Conservation (phyloP, 306 rosid species). For the Trichosanthes truncata region DNA sequence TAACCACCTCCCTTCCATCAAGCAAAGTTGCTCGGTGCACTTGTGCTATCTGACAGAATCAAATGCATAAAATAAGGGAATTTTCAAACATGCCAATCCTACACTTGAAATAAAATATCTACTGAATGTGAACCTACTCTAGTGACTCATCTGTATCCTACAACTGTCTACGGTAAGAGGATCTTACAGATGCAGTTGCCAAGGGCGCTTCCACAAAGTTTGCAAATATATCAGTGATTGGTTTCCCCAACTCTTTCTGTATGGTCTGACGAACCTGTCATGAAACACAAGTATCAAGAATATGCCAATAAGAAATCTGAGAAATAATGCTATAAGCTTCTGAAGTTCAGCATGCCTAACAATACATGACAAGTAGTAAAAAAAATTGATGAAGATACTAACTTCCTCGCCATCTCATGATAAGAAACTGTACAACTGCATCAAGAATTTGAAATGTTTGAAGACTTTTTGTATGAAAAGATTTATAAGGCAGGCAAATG, state of each 20-base stretch:
- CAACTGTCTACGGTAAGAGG: conserved; percentile 16
- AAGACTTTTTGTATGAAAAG: neutral
- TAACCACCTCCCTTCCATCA: conserved; percentile 79
- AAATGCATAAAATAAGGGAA: conserved; percentile 14
- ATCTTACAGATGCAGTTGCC: conserved; percentile 97
- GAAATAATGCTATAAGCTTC: neutral
- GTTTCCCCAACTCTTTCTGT: conserved; percentile 74
- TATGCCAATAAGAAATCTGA: neutral
- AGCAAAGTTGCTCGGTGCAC: conserved; percentile 92
- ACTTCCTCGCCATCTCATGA: neutral
- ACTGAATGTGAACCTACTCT: neutral
- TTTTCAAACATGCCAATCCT: neutral
- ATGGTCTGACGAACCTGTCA: conserved; percentile 61
- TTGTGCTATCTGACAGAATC: conserved; percentile 79
- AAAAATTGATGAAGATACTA: neutral
- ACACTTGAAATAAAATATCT: neutral
- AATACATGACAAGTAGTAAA: neutral
- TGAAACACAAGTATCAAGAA: neutral
- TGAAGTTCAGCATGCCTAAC: neutral
- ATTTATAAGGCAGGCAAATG: neutral
- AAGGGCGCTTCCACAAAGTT: conserved; percentile 62
- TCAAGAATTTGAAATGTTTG: neutral
- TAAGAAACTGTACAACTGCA: neutral
- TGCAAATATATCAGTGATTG: conserved; percentile 71
- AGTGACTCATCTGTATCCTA: conserved; percentile 18